These are phyloP conservation scores for Cladosporium austrohemisphaericum DNA, from an alignment of 2,329 filamentous ascomycete genomes.

Conservation along the genomic window DNA sequence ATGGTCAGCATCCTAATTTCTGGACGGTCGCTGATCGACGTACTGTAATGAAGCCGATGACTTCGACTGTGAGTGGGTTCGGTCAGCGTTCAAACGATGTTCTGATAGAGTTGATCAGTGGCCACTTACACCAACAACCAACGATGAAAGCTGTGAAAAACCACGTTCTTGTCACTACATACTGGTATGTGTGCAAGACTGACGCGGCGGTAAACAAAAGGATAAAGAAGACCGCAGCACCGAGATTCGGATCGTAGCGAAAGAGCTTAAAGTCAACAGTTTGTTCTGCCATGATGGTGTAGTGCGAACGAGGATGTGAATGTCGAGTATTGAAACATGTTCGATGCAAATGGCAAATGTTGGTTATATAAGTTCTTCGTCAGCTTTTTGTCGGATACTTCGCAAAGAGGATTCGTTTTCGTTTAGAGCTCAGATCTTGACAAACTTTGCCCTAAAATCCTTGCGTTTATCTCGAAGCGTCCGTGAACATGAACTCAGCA, in stretches of 20 bases:
- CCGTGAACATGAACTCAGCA: no score
- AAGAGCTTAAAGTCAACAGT: constrained; percentile 4
- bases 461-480: no score
- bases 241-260: constrained; percentile 3
- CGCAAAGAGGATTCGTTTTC: no score
- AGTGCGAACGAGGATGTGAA: background rate
- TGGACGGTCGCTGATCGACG: background rate
- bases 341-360: no score
- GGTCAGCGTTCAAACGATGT: no score
- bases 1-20: constrained; percentile 40
- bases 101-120: background rate
- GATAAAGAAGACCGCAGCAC: background rate
- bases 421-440: no score
- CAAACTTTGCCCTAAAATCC: no score
- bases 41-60: constrained; percentile 3
- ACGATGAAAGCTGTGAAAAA: constrained; percentile 48
- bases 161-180: constrained; percentile 45
- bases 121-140: constrained; percentile 28
- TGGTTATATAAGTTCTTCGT: no score
- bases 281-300: background rate
- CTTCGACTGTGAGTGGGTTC: background rate
- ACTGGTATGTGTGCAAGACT: constrained; percentile 25
- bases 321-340: background rate
- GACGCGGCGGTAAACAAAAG: background rate
- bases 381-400: no score